Conservation (phyloP, 257 asterid species). For the Solanum etuberosum region DNA sequence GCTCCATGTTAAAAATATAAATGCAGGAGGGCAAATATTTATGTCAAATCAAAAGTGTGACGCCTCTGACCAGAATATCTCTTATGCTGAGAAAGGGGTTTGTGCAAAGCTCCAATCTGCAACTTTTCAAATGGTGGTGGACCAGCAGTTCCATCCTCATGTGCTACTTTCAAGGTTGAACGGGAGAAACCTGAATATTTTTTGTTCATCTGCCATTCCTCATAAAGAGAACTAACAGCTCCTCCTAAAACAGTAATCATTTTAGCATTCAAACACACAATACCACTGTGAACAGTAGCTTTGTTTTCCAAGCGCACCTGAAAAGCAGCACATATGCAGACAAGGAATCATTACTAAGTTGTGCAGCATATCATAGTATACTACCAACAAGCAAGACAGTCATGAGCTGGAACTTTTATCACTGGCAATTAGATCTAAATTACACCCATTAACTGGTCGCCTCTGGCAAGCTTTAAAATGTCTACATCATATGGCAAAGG, state of each 20-base stretch:
- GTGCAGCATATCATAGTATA: neutral
- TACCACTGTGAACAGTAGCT: slow-evolving; percentile 42
- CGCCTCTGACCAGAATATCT: slow-evolving; percentile 13
- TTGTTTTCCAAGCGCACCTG: slow-evolving; percentile 61
- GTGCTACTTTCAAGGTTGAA: slow-evolving; percentile 29
- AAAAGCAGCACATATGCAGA: slow-evolving; percentile 13
- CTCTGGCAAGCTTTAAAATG: neutral
- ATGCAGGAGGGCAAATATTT: neutral
- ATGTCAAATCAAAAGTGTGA: neutral
- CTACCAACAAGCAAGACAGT: neutral
- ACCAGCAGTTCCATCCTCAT: slow-evolving; percentile 38
- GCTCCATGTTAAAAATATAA: neutral
- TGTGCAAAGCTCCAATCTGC: slow-evolving; percentile 34
- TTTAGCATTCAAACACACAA: slow-evolving; percentile 54
- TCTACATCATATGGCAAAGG: neutral
- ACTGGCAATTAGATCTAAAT: neutral
- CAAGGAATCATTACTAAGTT: neutral
- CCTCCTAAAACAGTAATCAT: slow-evolving; percentile 57
- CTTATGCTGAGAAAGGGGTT: slow-evolving; percentile 13
- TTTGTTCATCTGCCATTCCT: slow-evolving; percentile 79
- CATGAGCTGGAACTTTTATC: neutral
- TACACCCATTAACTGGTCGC: neutral
- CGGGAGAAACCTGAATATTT: slow-evolving; percentile 62
- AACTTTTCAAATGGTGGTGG: slow-evolving; percentile 82
- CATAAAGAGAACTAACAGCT: slow-evolving; percentile 64